Evolutionary conservation across 495 filamentous ascomycete genomes (phyloP).

Genomic region (Penicillium manginii): DNA sequence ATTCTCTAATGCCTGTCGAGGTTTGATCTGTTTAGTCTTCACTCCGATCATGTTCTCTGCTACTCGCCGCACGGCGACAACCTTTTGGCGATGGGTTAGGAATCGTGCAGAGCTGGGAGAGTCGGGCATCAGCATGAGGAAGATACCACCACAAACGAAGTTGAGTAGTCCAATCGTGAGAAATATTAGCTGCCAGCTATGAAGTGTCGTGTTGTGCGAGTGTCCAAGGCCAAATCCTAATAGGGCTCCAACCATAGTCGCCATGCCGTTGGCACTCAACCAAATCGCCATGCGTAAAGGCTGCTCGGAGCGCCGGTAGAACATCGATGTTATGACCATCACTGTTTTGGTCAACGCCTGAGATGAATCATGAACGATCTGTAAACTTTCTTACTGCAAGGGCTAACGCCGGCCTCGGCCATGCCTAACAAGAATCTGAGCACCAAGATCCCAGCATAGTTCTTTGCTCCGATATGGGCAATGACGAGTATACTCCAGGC

Average conservation of each 20-base stretch:
- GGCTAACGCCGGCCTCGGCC: conserved; percentile 66
- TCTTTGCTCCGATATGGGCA: conserved; percentile 58
- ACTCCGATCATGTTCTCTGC: conserved; percentile 57
- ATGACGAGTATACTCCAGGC: conserved; percentile 61
- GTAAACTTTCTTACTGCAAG: conserved; percentile 31
- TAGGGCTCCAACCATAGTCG: conserved; percentile 56
- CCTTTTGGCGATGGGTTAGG: conserved; percentile 46
- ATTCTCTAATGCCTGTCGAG: conserved; percentile 41
- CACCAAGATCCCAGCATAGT: conserved; percentile 58
- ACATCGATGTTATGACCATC: conserved; percentile 65
- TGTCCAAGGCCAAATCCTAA: conserved; percentile 59
- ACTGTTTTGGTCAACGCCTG: conserved; percentile 18
- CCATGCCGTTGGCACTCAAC: conserved; percentile 64
- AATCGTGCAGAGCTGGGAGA: conserved; percentile 45
- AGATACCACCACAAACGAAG: conserved; percentile 45
- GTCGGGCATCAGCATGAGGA: conserved; percentile 47
- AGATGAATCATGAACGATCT: background rate
- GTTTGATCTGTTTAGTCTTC: conserved; percentile 41
- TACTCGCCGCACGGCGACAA: conserved; percentile 47
- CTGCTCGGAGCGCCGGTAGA: conserved; percentile 71
- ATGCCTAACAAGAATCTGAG: conserved; percentile 67
- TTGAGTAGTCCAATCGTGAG: conserved; percentile 56
- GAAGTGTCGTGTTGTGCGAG: conserved; percentile 41
- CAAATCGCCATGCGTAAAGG: conserved; percentile 64
- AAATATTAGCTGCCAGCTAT: conserved; percentile 61